Conservation (phyloP, 108 stramenopile species). For the Schizochytrium sp. region DNA sequence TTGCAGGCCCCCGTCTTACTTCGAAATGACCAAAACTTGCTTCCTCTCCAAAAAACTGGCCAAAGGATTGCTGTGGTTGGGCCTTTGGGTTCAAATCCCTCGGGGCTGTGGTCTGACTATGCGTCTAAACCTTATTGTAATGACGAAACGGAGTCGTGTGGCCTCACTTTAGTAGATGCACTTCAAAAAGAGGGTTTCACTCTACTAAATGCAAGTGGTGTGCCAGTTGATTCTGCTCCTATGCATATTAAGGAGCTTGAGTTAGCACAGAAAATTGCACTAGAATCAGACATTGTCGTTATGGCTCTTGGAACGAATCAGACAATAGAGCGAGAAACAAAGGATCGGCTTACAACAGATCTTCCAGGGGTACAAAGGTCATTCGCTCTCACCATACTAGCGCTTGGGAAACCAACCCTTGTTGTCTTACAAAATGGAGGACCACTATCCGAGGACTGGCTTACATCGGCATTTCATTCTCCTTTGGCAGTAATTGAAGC, state of each 20-base stretch:
- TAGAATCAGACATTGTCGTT: constrained; percentile 7
- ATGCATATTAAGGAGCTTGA: background rate
- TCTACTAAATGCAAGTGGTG: background rate
- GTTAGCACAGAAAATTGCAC: background rate
- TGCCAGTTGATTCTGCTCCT: background rate
- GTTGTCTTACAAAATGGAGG: constrained; percentile 34
- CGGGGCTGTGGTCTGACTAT: constrained; percentile 19
- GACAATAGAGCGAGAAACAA: background rate
- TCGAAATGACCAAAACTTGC: background rate
- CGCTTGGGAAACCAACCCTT: background rate
- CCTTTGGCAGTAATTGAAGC: background rate
- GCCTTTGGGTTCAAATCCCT: background rate
- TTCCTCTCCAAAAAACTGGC: background rate
- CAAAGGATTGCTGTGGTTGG: background rate
- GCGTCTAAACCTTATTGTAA: background rate
- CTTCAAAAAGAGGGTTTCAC: background rate
- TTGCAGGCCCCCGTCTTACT: constrained; percentile 6
- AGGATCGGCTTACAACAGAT: constrained; percentile 2
- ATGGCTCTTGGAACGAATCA: background rate
- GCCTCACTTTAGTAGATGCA: background rate
- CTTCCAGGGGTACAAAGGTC: background rate
- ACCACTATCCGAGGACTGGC: background rate
- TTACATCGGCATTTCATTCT: background rate
- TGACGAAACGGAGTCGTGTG: background rate
- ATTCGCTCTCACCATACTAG: background rate